Evolutionary conservation across 1,284 basidiomycete species (phyloP).

Genomic region (Schizophyllum amplum): DNA sequence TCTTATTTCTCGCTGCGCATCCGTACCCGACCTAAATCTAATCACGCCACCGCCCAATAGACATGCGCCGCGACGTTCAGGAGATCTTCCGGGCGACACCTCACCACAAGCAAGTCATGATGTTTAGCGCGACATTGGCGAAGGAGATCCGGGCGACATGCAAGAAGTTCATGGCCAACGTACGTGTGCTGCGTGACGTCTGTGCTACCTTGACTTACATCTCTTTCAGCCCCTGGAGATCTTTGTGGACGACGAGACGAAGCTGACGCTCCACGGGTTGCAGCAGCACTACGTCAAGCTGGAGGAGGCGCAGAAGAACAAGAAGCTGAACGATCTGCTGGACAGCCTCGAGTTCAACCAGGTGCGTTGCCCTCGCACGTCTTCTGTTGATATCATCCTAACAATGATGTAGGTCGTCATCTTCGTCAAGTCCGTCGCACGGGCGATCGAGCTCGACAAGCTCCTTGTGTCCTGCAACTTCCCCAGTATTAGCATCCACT

Average conservation of each 20-base stretch:
- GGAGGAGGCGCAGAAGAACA: constrained; percentile 93
- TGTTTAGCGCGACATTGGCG: constrained; percentile 98
- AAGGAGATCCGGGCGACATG: constrained; percentile 97
- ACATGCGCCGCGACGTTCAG: constrained; percentile 99
- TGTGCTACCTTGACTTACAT: constrained; percentile 5
- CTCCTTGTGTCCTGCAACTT: constrained; percentile 97
- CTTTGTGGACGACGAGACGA: constrained; percentile 99
- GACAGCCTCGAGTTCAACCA: constrained; percentile 99
- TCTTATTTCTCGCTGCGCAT: constrained; percentile 38
- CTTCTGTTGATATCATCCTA: neutral
- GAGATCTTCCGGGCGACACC: constrained; percentile 99
- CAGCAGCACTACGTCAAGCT: constrained; percentile 99
- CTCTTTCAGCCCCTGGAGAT: constrained; percentile 87
- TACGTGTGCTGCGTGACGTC: constrained; percentile 33
- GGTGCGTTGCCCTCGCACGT: constrained; percentile 47
- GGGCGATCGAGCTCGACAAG: constrained; percentile 96
- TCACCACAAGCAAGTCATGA: constrained; percentile 99
- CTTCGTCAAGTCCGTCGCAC: constrained; percentile 96
- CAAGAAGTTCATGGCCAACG: constrained; percentile 99
- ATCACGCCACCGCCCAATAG: constrained; percentile 66
- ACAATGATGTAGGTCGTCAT: constrained; percentile 77
- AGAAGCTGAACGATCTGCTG: constrained; percentile 94
- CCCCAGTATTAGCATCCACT: constrained; percentile 97
- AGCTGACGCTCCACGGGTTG: constrained; percentile 95
- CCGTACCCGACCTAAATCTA: too few relatives aligned